phyloP scores from a whole-genome alignment of 2,329 filamentous ascomycete species.

The Paecilomyces variotii region DNA sequence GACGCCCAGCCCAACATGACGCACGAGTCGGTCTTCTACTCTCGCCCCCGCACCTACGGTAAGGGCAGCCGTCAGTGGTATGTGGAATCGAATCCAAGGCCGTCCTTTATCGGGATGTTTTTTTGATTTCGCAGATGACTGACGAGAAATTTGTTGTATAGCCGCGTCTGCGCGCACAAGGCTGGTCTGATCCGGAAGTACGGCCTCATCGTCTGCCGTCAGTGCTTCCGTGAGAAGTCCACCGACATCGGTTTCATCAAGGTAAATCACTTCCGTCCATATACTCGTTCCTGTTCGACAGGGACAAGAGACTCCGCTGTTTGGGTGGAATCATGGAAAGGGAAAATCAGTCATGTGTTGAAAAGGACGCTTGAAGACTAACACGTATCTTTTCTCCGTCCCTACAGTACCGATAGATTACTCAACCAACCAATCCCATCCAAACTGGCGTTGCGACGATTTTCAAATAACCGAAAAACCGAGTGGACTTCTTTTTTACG shows the following conservation, averaged over 20 bases:
- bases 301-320: not conserved
- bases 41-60: conserved; percentile 82
- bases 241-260: conserved; percentile 62
- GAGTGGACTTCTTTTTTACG: not conserved
- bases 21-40: conserved; percentile 99
- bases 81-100: conserved; percentile 32
- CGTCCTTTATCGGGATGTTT: conserved; percentile 14
- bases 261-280: conserved; percentile 32
- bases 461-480: not conserved
- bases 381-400: not conserved
- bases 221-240: conserved; percentile 62
- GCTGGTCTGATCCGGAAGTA: conserved; percentile 99
- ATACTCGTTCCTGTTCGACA: not conserved
- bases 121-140: conserved; percentile 6
- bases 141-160: conserved; percentile 27
- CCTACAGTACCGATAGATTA: conserved; percentile 1
- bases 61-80: conserved; percentile 94
- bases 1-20: conserved; percentile 52
- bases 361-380: not conserved
- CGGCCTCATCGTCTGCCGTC: conserved; percentile 61
- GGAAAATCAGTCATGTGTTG: not conserved
- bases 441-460: not conserved
- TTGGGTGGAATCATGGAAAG: not conserved
- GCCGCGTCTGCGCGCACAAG: conserved; percentile 84
- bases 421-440: not conserved